These are phyloP conservation scores for Clarkia xantiana DNA, from an alignment of 345 rosid species.

Conservation along the genomic window DNA sequence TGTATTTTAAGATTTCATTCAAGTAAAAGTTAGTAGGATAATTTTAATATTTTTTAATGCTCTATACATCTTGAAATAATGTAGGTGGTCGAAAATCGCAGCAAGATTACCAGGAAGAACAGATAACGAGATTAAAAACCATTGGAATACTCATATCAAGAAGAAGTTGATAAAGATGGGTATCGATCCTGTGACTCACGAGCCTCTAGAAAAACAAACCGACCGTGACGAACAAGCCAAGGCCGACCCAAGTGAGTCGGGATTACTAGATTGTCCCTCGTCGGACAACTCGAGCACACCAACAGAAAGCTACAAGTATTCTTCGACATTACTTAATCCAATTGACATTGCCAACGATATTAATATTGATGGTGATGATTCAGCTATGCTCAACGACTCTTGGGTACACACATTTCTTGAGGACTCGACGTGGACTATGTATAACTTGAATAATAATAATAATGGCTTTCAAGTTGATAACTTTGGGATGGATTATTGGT, in stretches of 20 bases:
- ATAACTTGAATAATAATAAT: too few relatives aligned
- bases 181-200: slow-evolving; percentile 58
- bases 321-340: too few relatives aligned
- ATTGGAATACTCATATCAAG: slow-evolving; percentile 83
- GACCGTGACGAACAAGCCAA: neutral
- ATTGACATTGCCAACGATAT: slow-evolving; percentile 1
- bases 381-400: slow-evolving; percentile 14
- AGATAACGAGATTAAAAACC: slow-evolving; percentile 71
- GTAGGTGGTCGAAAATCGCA: slow-evolving; percentile 82
- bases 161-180: slow-evolving; percentile 68
- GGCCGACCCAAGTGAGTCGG: neutral
- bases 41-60: neutral
- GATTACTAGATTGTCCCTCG: neutral
- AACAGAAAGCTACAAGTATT: slow-evolving; percentile 6
- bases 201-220: slow-evolving; percentile 12
- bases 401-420: slow-evolving; percentile 26
- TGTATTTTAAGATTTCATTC: neutral
- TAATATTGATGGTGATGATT: slow-evolving; percentile 2
- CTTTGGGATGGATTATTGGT: too few relatives aligned
- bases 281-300: neutral
- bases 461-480: too few relatives aligned
- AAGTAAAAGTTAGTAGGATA: neutral
- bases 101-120: slow-evolving; percentile 69
- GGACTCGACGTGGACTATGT: slow-evolving; percentile 24
- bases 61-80: neutral